These are phyloP conservation scores for Hypoxylon fragiforme DNA, from an alignment of 495 filamentous ascomycete species.

Conservation along the genomic window DNA sequence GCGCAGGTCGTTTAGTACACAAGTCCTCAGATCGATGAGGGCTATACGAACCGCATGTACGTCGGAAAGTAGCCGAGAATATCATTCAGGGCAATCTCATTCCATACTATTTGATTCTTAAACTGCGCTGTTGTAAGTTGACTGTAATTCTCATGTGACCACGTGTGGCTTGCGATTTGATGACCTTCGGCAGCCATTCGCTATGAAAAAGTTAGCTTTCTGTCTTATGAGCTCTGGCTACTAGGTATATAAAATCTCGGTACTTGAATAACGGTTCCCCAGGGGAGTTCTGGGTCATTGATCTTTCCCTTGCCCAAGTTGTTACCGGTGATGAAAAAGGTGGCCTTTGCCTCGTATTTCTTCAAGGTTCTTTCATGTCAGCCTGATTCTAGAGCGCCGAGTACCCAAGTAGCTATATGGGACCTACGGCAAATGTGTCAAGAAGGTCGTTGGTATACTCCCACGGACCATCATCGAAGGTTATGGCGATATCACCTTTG, in stretches of 20 bases:
- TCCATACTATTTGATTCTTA: conserved; percentile 70
- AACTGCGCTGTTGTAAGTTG: conserved; percentile 59
- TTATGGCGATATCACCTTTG: conserved; percentile 69
- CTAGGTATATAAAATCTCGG: too few species aligned
- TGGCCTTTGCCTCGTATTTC: conserved; percentile 67
- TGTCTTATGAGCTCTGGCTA: neutral
- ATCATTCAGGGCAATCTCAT: conserved; percentile 78
- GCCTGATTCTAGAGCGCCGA: neutral
- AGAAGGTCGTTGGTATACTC: conserved; percentile 70
- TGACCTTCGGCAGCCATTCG: conserved; percentile 73
- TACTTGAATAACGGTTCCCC: conserved; percentile 63
- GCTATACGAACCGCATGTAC: conserved; percentile 65
- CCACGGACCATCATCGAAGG: conserved; percentile 78
- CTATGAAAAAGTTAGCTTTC: conserved; percentile 39
- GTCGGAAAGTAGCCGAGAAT: conserved; percentile 81
- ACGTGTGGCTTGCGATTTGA: conserved; percentile 83
- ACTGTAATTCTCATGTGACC: conserved; percentile 77
- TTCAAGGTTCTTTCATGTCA: conserved; percentile 43
- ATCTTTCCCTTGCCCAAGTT: conserved; percentile 74
- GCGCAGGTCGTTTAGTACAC: conserved; percentile 15
- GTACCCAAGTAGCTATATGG: too few species aligned
- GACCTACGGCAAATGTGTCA: conserved; percentile 58
- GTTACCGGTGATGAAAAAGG: conserved; percentile 79
- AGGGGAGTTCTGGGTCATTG: conserved; percentile 60
- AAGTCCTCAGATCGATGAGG: neutral